Evolutionary conservation across 1,284 basidiomycete genomes (phyloP).

Genomic region (Tilletia setariae): DNA sequence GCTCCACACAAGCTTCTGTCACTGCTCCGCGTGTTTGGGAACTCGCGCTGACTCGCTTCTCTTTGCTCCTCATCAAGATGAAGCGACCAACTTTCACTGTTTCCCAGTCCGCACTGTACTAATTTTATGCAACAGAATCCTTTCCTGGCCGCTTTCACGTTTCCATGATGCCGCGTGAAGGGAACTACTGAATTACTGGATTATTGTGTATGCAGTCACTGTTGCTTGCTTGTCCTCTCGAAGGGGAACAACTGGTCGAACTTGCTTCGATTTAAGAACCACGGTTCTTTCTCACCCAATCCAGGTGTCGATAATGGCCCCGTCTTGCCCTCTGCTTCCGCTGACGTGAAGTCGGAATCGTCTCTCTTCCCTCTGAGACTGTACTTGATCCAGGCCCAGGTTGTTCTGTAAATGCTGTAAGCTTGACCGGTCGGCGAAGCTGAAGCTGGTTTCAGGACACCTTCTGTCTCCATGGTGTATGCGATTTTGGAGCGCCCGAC

Average conservation of each 20-base stretch:
- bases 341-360: conserved; percentile 25
- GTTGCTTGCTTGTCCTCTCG: background rate
- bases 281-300: conserved; percentile 30
- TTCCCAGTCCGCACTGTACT: too few relatives aligned
- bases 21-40: background rate
- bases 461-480: conserved; percentile 34
- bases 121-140: too few relatives aligned
- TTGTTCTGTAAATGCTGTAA: conserved; percentile 30
- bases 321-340: conserved; percentile 18
- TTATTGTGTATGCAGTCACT: background rate
- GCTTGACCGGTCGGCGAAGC: conserved; percentile 24
- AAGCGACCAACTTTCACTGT: too few relatives aligned
- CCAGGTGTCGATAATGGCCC: conserved; percentile 1
- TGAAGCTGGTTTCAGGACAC: conserved; percentile 17
- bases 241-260: conserved; percentile 35
- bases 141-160: too few relatives aligned
- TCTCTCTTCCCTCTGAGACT: conserved; percentile 30
- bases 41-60: background rate
- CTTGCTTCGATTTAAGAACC: conserved; percentile 36
- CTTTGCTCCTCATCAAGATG: too few relatives aligned
- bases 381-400: conserved; percentile 33
- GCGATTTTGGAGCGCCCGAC: conserved; percentile 29
- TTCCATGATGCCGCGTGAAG: too few relatives aligned
- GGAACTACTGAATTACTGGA: too few relatives aligned
- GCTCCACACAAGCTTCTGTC: background rate